phyloP scores from a whole-genome alignment of 108 stramenopile genomes.

The Cylindrotheca closterium region DNA sequence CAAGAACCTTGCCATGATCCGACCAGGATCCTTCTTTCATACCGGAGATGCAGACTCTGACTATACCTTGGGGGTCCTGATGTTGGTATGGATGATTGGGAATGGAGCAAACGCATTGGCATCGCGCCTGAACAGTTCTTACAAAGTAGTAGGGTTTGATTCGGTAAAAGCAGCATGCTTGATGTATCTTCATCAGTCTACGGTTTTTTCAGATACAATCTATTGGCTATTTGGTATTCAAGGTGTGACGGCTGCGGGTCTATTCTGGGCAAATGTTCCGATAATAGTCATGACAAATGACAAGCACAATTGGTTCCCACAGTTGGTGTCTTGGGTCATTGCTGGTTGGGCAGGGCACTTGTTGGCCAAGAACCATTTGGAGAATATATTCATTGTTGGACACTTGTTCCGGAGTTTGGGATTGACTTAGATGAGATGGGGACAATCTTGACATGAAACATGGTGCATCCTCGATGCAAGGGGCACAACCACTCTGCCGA shows the following conservation, averaged over 20 bases:
- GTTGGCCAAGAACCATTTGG: conserved; percentile 26
- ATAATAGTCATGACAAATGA: background rate
- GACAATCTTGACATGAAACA: no score
- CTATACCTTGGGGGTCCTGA: background rate
- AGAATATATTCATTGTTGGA: conserved; percentile 7
- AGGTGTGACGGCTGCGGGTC: background rate
- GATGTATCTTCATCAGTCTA: conserved; percentile 12
- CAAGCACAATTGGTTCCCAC: conserved; percentile 4
- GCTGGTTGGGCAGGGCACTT: conserved; percentile 22
- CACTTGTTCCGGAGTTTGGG: no score
- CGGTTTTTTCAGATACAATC: background rate
- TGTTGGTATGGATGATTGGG: conserved; percentile 16
- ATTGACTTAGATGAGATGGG: no score
- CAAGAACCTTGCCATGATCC: background rate
- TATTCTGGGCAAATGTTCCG: conserved; percentile 18
- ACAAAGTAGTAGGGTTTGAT: conserved; percentile 7
- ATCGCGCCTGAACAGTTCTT: background rate
- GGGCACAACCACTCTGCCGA: no score
- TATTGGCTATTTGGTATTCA: background rate
- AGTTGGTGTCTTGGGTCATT: conserved; percentile 19
- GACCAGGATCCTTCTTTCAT: background rate
- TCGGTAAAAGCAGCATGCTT: conserved; percentile 25
- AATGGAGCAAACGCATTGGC: conserved; percentile 25
- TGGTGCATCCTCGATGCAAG: no score
- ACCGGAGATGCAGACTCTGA: conserved; percentile 5